Evolutionary conservation across 306 rosid species (phyloP), one percentile per base, ranked within the genome.

Genomic region (Vachellia collinsii): DNA sequence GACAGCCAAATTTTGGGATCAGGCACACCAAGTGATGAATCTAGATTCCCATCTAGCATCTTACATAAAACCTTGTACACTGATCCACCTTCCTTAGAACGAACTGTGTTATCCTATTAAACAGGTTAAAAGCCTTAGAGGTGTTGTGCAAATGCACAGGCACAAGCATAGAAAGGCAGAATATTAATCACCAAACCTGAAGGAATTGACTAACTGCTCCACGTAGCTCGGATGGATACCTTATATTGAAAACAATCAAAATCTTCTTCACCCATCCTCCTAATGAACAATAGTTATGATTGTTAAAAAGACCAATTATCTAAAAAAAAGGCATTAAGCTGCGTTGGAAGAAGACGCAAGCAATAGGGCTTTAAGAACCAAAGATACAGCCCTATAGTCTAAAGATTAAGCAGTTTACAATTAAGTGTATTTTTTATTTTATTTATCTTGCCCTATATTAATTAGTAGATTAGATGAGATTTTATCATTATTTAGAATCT

Each of bases 1-100:
- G 87, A 89, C 61, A 94, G 90, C 96, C 92, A 92, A 81, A 94
- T 56, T 78, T 88, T 91, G 72, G 93, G 91, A 78, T 91, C 89
- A 4, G 91, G 84, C 79, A 83, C 76, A 76, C 81, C 88, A 39
- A 36, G 74, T 65, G 94, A 83, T 44, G 75, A 76, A 75, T 87
- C 94, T 80, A 70, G 65, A 83, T 89, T 86, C 58, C 90, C 93
- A 80, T 91, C 97, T 88, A 94, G 81, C 78, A 88, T 71, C 82
- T 87, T 90, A 69, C 90, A 87, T 77, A 94, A 75, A 70, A 84
- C 80, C 87, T 89, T 89, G 82, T 83, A 79, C 34, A 69, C 61
- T 3, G 92, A 88, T 51, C 86, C 86, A 58, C 87, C 88, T 83
- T 84, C 89, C 89, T 87, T 89, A 61, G 93, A 86, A 79, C 42